Conservation (phyloP, 371 early-diverging fungal genomes). For the Actinomucor elegans region DNA sequence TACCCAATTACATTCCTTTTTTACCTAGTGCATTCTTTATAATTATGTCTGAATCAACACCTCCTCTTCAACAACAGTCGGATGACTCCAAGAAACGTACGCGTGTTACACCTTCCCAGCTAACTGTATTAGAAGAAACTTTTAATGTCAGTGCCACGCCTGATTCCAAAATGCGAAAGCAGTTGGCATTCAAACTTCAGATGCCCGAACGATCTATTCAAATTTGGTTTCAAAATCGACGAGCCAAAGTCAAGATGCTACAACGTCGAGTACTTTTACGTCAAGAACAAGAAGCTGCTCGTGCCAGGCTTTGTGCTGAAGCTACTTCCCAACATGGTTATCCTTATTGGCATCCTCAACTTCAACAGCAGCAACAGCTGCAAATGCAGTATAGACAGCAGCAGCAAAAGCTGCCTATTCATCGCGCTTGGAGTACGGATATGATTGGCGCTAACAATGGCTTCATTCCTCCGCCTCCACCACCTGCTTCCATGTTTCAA, state of each 20-base stretch:
- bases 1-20: constrained; percentile 5
- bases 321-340: constrained; percentile 22
- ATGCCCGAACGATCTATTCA: constrained; percentile 96
- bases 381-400: not conserved
- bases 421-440: constrained; percentile 50
- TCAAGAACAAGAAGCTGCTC: constrained; percentile 53
- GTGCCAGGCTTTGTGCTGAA: constrained; percentile 35
- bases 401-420: constrained; percentile 22
- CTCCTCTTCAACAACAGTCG: constrained; percentile 1
- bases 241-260: constrained; percentile 89
- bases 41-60: constrained; percentile 16
- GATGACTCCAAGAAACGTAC: constrained; percentile 61
- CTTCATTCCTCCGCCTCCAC: constrained; percentile 19
- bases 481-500: constrained; percentile 6
- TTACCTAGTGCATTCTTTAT: not conserved
- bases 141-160: constrained; percentile 71
- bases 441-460: constrained; percentile 12
- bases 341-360: constrained; percentile 14
- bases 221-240: constrained; percentile 99
- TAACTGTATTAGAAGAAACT: constrained; percentile 72
- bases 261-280: constrained; percentile 54
- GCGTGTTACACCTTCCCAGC: constrained; percentile 73
- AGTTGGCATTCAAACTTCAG: constrained; percentile 79
- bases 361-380: not conserved
- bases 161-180: constrained; percentile 81